Evolutionary conservation across 1,139 yeast species (phyloP), one percentile per base, ranked within the genome.

Genomic region (Citeromyces hawaiiensis): DNA sequence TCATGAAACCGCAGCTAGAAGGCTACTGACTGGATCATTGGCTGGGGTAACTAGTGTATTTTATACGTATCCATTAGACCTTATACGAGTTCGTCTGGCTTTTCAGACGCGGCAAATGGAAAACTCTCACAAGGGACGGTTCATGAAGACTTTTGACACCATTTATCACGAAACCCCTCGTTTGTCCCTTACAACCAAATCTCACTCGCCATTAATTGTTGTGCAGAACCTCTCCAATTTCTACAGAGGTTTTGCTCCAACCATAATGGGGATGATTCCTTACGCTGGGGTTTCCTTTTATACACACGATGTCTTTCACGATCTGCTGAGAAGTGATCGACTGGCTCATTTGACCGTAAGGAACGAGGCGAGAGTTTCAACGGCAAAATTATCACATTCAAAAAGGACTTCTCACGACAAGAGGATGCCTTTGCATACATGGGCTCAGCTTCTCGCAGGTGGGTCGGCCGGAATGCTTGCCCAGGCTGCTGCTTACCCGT

Each of bases 201-300:
- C 17, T 6, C 17, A 30, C 3, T 30, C 34, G 17, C 17, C 17
- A 5, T 59, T 41, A 64, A 76, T 57, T 25, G 47, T 57, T 15
- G 41, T 71, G 2, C 61, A 67, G 34, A 58, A 70, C 6, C 45
- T 73, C 11, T 63, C 83, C 25, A 87, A 88, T 61, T 91, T 87
- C 56, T 91, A 91, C 60, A 68, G 96, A 44, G 99, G 99, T 2
- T 91, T 88, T 60, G 75, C 83, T 6, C 96, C 98, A 16, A 91
- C 99, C 0, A 78, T 91, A 33, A 55, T 87, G 35, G 99, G 99
- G 13, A 88, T 91, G 95, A 68, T 91, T 15, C 98, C 98, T 1
- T 91, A 91, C 55, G 98, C 99, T 1, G 99, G 99, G 9, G 96
- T 88, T 2, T 83, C 96, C 1, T 91, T 91, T 53, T 83, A 88